phyloP scores from a whole-genome alignment of 148 eudicot species.

The Vaccinium vitisidaea region DNA sequence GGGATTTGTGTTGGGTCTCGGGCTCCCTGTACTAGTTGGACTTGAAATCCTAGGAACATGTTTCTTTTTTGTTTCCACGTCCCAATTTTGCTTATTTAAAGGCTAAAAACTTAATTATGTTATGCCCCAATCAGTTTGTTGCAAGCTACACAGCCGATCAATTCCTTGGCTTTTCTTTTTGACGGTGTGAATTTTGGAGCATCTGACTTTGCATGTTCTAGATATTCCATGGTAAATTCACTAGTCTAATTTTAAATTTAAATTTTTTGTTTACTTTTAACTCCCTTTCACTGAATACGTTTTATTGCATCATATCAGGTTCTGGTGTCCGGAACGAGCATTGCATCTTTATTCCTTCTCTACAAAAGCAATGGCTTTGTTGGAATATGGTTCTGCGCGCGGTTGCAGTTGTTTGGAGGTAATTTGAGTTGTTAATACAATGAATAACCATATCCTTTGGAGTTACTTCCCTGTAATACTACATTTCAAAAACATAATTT shows the following conservation, averaged over 20 bases:
- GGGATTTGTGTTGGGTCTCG: slow-evolving; percentile 82
- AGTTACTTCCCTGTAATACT: background rate
- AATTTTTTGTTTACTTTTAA: background rate
- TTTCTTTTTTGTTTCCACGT: background rate
- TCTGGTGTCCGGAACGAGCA: slow-evolving; percentile 57
- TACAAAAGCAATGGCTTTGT: slow-evolving; percentile 58
- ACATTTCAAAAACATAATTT: background rate
- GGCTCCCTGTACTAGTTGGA: slow-evolving; percentile 64
- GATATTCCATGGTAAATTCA: slow-evolving; percentile 69
- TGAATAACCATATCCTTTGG: background rate
- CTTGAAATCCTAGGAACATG: slow-evolving; percentile 6
- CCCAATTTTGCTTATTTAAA: background rate
- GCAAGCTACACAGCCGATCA: slow-evolving; percentile 77
- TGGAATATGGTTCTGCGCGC: slow-evolving; percentile 81
- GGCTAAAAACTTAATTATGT: background rate
- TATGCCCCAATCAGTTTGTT: slow-evolving; percentile 42
- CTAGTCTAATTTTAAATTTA: background rate
- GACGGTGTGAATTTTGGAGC: slow-evolving; percentile 86
- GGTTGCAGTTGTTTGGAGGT: slow-evolving; percentile 90
- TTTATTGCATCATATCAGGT: slow-evolving; percentile 40
- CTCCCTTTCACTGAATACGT: background rate
- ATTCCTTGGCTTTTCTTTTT: slow-evolving; percentile 69
- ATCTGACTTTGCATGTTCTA: slow-evolving; percentile 74
- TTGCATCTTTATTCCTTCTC: slow-evolving; percentile 57
- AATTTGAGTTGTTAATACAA: background rate